phyloP scores from a whole-genome alignment of 208 protist genomes.

The Wallacemonas rigidus region DNA sequence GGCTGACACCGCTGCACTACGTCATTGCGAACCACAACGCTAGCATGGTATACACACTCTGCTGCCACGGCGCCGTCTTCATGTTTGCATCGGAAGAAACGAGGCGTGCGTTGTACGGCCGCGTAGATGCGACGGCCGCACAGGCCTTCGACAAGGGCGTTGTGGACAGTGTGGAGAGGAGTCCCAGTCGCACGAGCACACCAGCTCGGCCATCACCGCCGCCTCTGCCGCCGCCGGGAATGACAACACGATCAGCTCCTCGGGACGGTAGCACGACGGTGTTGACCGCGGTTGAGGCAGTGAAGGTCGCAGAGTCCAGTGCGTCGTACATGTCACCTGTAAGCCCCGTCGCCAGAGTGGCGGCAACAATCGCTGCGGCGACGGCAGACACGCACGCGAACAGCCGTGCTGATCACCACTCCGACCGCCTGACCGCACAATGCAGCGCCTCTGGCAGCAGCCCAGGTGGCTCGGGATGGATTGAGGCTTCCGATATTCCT shows the following conservation, averaged over 20 bases:
- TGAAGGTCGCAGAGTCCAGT: no score
- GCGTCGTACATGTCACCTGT: no score
- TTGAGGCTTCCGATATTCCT: background rate
- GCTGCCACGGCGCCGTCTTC: conserved; percentile 39
- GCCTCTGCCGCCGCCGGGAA: background rate
- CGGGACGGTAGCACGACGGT: no score
- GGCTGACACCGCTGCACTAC: conserved; percentile 51
- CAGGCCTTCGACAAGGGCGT: background rate
- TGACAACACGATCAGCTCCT: background rate
- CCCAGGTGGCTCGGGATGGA: conserved; percentile 1
- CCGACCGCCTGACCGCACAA: background rate
- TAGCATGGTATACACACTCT: conserved; percentile 40
- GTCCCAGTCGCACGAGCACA: background rate
- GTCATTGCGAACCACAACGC: conserved; percentile 49
- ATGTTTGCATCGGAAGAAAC: conserved; percentile 34
- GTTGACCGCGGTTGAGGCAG: no score
- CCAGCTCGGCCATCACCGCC: background rate
- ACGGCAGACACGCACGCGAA: background rate
- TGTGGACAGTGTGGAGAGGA: background rate
- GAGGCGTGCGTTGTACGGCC: conserved; percentile 1
- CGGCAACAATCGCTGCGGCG: background rate
- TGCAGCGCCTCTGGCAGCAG: background rate
- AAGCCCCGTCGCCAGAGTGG: background rate
- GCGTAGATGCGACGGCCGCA: no score
- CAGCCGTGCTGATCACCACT: background rate